Conservation (phyloP, 768 basidiomycete species). For the Kwoniella dendrophila region DNA sequence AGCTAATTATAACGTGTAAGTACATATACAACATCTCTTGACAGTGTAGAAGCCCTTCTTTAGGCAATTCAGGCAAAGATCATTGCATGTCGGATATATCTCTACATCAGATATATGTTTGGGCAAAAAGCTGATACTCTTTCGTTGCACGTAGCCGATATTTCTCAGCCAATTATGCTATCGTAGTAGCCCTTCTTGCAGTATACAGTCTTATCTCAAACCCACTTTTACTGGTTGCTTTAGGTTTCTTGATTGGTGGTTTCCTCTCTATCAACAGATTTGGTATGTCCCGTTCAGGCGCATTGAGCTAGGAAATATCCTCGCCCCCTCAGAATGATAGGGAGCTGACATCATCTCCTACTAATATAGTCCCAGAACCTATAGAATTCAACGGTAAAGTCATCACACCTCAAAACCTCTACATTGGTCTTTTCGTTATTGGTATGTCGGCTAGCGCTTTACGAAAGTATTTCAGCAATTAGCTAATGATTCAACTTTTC, state of each 20-base stretch:
- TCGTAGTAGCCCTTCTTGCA: constrained; percentile 83
- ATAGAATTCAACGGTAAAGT: constrained; percentile 77
- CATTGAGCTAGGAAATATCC: constrained; percentile 2
- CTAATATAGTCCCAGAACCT: constrained; percentile 71
- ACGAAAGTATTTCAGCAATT: neutral
- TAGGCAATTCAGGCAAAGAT: too few relatives aligned
- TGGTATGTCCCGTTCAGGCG: constrained; percentile 62
- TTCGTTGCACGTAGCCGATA: constrained; percentile 67
- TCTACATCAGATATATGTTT: neutral
- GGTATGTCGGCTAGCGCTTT: constrained; percentile 27
- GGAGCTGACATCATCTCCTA: neutral
- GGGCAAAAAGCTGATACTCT: neutral
- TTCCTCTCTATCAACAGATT: constrained; percentile 86
- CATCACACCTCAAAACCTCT: constrained; percentile 86
- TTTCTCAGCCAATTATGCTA: constrained; percentile 79
- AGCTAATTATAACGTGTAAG: constrained; percentile 49
- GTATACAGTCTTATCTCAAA: constrained; percentile 82
- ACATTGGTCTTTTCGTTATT: constrained; percentile 84
- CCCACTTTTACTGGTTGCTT: constrained; percentile 75
- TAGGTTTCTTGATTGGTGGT: constrained; percentile 86
- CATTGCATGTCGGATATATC: neutral
- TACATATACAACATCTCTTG: neutral
- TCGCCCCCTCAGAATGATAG: neutral
- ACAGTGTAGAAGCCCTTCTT: too few relatives aligned
- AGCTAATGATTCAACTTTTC: neutral